These are phyloP conservation scores for Cryptococcus sp. DNA, from an alignment of 1,284 basidiomycete genomes.

Conservation along the genomic window DNA sequence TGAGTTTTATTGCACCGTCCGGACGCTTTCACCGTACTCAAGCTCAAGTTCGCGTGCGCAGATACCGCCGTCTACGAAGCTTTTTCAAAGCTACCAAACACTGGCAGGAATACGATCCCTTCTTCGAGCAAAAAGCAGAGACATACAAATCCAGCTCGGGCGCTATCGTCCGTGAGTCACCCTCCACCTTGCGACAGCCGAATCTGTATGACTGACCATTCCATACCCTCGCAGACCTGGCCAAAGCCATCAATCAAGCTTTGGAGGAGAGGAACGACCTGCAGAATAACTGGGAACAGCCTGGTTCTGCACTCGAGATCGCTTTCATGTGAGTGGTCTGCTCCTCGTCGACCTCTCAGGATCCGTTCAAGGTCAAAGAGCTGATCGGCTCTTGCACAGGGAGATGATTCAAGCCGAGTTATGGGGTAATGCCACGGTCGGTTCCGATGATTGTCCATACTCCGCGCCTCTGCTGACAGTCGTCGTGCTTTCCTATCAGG, in stretches of 20 bases:
- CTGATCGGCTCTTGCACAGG: slow-evolving; percentile 14
- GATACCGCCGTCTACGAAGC: slow-evolving; percentile 80
- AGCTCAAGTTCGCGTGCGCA: slow-evolving; percentile 39
- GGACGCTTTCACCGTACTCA: slow-evolving; percentile 54
- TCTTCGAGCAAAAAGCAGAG: slow-evolving; percentile 74
- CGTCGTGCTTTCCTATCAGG: slow-evolving; percentile 19
- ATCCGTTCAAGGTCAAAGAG: neutral
- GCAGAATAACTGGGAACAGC: slow-evolving; percentile 29
- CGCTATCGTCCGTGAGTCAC: slow-evolving; percentile 68
- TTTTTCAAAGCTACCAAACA: slow-evolving; percentile 69
- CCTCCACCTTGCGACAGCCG: neutral
- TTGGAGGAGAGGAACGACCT: slow-evolving; percentile 37
- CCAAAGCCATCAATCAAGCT: slow-evolving; percentile 43
- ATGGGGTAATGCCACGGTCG: slow-evolving; percentile 53
- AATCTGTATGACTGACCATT: neutral
- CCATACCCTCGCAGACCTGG: slow-evolving; percentile 49
- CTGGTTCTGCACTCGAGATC: slow-evolving; percentile 46
- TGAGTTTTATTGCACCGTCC: slow-evolving; percentile 34
- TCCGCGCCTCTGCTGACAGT: neutral
- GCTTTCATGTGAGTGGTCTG: slow-evolving; percentile 47
- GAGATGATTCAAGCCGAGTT: slow-evolving; percentile 54
- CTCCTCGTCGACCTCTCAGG: neutral
- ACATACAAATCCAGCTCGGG: slow-evolving; percentile 79
- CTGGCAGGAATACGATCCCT: slow-evolving; percentile 84
- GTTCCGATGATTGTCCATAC: slow-evolving; percentile 2